Base-by-base conservation (phyloP, 2,329 filamentous ascomycete genomes). In the Cercospora berteroae region DNA sequence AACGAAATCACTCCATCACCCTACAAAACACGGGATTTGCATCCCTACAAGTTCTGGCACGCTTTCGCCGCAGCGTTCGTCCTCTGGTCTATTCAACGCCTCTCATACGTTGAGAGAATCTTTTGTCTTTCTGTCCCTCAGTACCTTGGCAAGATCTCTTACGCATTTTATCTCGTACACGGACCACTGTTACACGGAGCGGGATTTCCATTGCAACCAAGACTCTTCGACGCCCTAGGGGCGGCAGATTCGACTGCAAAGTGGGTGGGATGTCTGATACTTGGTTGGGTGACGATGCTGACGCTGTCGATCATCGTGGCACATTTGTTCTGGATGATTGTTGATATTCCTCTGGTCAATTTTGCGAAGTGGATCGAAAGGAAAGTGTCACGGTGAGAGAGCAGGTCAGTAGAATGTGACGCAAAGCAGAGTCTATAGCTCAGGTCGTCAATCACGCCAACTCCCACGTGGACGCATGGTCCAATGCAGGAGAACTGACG, bases 91-190 rank as follows among this genome's bases (percentile, higher is more conserved):
- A 29, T 67, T n/a, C 56, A 48, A 9, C 50, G 48, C 9, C 56
- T 67, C 9, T 25, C 16, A 5, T 29, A 13, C 2, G 23, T 68
- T 10, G 55, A 60, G 10, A 13, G 2, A 29, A 33, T 66, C 16
- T 52, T 67, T 7, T 63, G 60, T 33, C 63, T 60, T 7, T 60
- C 65, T 3, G 25, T 64, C 5, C 55, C 66, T 25, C 69, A 69
- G n/a, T 71, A 68, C 36, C 64, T 69, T 1, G 69, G 69, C 33
- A 67, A 68, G 39, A 65, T 69, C 16, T 67, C 65, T 9, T 69
- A 65, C 36, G 67, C 62, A 3, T 64, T 71, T 12, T 71, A 71
- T 29, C 62, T 69, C 12, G 67, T 69, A 4, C 69, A 71, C 50
- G 69, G 67, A 25, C 69, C 69, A 3, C 25, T 70, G 2, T 31